A percentile compares a stretch with the other conserved stretches of the same genome.
These are phyloP conservation scores for peach (Prunus persica) DNA, from an alignment of 306 rosid species.

Conservation along the genomic window DNA sequence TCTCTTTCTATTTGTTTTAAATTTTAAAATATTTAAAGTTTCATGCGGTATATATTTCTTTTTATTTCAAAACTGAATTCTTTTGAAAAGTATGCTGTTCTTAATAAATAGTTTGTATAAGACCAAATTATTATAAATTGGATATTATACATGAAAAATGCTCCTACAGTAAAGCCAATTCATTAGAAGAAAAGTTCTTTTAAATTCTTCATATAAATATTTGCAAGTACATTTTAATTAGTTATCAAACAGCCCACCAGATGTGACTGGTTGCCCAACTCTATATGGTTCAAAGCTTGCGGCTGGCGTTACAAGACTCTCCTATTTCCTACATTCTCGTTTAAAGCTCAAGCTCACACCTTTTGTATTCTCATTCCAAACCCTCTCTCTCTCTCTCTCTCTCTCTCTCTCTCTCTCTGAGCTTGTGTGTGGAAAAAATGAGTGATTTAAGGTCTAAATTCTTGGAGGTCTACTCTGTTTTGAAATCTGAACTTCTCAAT, in stretches of 20 bases:
- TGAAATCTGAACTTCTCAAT: constrained; percentile 47
- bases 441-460: constrained; percentile 36
- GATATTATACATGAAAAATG: too few relatives aligned
- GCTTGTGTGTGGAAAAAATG: constrained; percentile 13
- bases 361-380: not conserved
- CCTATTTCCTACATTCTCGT: not conserved
- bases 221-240: too few relatives aligned
- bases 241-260: not conserved
- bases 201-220: not conserved
- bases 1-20: too few relatives aligned
- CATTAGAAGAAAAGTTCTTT: too few relatives aligned
- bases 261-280: not conserved
- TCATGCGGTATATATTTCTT: too few relatives aligned
- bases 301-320: not conserved
- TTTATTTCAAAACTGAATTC: too few relatives aligned
- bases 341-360: not conserved
- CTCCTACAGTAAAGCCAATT: too few relatives aligned
- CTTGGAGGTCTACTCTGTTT: constrained; percentile 40
- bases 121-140: too few relatives aligned
- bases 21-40: too few relatives aligned
- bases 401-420: not conserved
- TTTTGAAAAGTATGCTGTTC: too few relatives aligned
- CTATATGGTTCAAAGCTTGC: not conserved
- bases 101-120: too few relatives aligned
- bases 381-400: not conserved